Conservation (phyloP, 2,329 filamentous ascomycete species). For the Thyridium curvatum region DNA sequence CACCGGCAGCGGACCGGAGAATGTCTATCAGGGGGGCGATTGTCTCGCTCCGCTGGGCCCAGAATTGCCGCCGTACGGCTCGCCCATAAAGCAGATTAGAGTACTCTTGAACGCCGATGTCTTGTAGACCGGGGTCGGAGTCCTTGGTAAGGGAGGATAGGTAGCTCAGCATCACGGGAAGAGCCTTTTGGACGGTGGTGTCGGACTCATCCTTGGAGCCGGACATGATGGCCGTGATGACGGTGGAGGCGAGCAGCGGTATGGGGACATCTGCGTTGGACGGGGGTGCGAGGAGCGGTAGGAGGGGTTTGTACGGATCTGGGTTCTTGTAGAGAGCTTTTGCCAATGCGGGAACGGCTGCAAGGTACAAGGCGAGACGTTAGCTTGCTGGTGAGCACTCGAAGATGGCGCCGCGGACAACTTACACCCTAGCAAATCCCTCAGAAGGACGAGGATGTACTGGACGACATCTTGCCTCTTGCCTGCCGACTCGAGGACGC, state of each 20-base stretch:
- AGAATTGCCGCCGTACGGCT: constrained; percentile 75
- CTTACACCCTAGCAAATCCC: constrained; percentile 80
- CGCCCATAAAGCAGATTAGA: constrained; percentile 75
- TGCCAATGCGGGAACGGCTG: constrained; percentile 75
- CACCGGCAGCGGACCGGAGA: constrained; percentile 69
- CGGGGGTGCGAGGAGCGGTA: constrained; percentile 76
- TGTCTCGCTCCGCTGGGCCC: constrained; percentile 84
- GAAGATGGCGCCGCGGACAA: constrained; percentile 8
- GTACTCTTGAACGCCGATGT: constrained; percentile 90
- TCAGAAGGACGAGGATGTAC: constrained; percentile 85
- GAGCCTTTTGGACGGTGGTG: constrained; percentile 63
- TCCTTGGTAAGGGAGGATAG: constrained; percentile 78
- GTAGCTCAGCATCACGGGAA: constrained; percentile 80
- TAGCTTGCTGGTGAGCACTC: background rate
- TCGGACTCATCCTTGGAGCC: constrained; percentile 55
- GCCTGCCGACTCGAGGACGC: constrained; percentile 76
- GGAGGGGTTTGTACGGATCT: constrained; percentile 75
- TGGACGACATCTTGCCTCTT: constrained; percentile 88
- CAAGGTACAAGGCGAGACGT: constrained; percentile 8
- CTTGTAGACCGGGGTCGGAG: constrained; percentile 83
- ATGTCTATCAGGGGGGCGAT: constrained; percentile 77
- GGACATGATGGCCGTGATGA: constrained; percentile 73
- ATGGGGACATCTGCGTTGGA: constrained; percentile 72
- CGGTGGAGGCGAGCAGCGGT: constrained; percentile 81
- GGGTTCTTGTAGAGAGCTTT: constrained; percentile 68